Evolutionary conservation across 805 yeast genomes (phyloP).

Genomic region (Sporopachydermia lactativora): DNA sequence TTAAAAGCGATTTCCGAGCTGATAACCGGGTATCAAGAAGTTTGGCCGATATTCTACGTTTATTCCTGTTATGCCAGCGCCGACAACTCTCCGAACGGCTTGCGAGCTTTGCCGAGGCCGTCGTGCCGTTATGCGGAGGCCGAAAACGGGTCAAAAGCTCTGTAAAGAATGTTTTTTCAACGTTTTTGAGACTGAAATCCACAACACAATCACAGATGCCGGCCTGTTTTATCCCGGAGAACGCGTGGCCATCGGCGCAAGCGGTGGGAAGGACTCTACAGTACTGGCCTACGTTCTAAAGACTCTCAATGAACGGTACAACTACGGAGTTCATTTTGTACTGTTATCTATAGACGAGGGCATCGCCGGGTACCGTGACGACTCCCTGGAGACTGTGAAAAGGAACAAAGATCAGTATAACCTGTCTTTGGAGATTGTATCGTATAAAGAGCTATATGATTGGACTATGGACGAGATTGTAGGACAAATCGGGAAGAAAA

Average conservation of each 20-base stretch:
- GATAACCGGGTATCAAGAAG: too few species aligned
- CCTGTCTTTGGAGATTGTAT: constrained; percentile 68
- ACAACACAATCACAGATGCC: constrained; percentile 65
- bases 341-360: constrained; percentile 91
- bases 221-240: constrained; percentile 71
- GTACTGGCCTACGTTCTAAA: constrained; percentile 84
- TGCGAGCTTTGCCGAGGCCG: constrained; percentile 79
- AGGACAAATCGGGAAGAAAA: constrained; percentile 82
- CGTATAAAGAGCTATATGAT: constrained; percentile 78
- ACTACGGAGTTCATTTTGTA: constrained; percentile 78
- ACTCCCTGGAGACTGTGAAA: constrained; percentile 91
- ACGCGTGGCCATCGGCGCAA: constrained; percentile 90
- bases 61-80: too few species aligned
- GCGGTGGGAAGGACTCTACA: constrained; percentile 97
- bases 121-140: constrained; percentile 80
- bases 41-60: too few species aligned
- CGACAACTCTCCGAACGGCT: too few species aligned
- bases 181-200: constrained; percentile 92
- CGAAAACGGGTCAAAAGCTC: constrained; percentile 78
- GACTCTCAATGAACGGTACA: constrained; percentile 72
- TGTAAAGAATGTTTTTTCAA: constrained; percentile 84
- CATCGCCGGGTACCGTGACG: constrained; percentile 92
- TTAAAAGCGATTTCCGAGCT: too few species aligned
- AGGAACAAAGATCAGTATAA: constrained; percentile 77
- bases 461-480: constrained; percentile 99